These are phyloP conservation scores for Arthrobotrys entomopaga DNA, from an alignment of 2,329 filamentous ascomycete species.

Conservation along the genomic window DNA sequence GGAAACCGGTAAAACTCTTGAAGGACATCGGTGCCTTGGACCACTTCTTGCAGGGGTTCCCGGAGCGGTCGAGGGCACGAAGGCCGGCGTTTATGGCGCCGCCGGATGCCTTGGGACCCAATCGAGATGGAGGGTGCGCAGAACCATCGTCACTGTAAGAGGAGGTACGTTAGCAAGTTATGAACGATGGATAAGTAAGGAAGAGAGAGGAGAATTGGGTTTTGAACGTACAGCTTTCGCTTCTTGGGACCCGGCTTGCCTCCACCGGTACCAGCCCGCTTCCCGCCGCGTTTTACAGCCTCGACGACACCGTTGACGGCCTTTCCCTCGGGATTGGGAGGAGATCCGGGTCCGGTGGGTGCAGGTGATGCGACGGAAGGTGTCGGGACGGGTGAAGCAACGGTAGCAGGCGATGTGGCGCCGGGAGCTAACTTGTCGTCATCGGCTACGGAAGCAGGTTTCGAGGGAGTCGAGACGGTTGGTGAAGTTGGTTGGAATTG, in stretches of 20 bases:
- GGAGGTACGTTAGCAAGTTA: constrained; percentile 49
- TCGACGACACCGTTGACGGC: constrained; percentile 70
- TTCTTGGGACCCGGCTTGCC: constrained; percentile 95
- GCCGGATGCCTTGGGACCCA: constrained; percentile 95
- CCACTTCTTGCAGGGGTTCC: constrained; percentile 80
- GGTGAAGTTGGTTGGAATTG: constrained; percentile 61
- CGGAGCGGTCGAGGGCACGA: constrained; percentile 89
- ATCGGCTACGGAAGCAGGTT: constrained; percentile 64
- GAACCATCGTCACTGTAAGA: constrained; percentile 64
- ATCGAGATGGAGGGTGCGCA: constrained; percentile 71
- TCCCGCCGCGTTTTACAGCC: constrained; percentile 69
- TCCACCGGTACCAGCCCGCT: constrained; percentile 68
- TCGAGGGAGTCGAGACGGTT: constrained; percentile 63
- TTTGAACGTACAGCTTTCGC: constrained; percentile 80
- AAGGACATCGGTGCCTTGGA: constrained; percentile 32
- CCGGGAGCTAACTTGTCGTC: constrained; percentile 62
- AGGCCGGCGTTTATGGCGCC: constrained; percentile 97
- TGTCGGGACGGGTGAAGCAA: constrained; percentile 61
- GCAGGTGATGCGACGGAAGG: constrained; percentile 48
- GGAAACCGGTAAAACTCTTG: constrained; percentile 53
- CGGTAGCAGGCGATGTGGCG: constrained; percentile 62
- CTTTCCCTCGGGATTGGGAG: constrained; percentile 61
- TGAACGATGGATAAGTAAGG: constrained; percentile 7
- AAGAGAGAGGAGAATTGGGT: not conserved
- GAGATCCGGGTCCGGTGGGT: constrained; percentile 46